phyloP scores from a whole-genome alignment of 225 moss, liverwort and hornwort species.

The Pleurozium schreberi region DNA sequence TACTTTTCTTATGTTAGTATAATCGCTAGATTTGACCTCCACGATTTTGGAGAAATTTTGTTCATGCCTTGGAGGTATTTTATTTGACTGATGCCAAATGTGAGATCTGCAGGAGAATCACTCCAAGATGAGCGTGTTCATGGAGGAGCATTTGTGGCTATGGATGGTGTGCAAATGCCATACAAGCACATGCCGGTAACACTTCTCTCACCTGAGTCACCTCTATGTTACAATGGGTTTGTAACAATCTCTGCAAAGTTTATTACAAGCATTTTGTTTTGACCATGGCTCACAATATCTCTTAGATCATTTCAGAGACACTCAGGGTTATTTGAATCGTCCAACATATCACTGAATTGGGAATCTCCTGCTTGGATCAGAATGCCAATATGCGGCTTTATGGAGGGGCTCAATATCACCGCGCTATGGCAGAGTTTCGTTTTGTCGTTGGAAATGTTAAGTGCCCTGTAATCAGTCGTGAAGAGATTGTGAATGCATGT shows the following conservation, averaged over 20 bases:
- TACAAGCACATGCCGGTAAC: slow-evolving; percentile 85
- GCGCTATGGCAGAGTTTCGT: slow-evolving; percentile 99
- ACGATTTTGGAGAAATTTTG: neutral
- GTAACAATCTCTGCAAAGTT: neutral
- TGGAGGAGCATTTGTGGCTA: slow-evolving; percentile 87
- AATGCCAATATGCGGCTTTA: slow-evolving; percentile 96
- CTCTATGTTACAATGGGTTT: neutral
- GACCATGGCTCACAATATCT: neutral
- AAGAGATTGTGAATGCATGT: slow-evolving; percentile 99
- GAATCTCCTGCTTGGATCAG: slow-evolving; percentile 12
- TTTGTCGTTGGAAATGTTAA: slow-evolving; percentile 93
- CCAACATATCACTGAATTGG: neutral
- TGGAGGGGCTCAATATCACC: slow-evolving; percentile 98
- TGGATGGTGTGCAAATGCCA: slow-evolving; percentile 84
- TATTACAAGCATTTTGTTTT: neutral
- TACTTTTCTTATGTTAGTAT: neutral
- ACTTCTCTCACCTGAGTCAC: neutral
- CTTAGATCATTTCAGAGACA: neutral
- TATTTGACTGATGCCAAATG: neutral
- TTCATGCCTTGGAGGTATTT: neutral
- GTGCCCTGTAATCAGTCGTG: slow-evolving; percentile 80
- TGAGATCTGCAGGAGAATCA: slow-evolving; percentile 61
- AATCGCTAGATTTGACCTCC: neutral
- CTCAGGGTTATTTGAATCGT: neutral
- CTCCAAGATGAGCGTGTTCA: slow-evolving; percentile 98